Evolutionary conservation across 1,284 basidiomycete species (phyloP).

Genomic region (Leccinum cinnamomeum): DNA sequence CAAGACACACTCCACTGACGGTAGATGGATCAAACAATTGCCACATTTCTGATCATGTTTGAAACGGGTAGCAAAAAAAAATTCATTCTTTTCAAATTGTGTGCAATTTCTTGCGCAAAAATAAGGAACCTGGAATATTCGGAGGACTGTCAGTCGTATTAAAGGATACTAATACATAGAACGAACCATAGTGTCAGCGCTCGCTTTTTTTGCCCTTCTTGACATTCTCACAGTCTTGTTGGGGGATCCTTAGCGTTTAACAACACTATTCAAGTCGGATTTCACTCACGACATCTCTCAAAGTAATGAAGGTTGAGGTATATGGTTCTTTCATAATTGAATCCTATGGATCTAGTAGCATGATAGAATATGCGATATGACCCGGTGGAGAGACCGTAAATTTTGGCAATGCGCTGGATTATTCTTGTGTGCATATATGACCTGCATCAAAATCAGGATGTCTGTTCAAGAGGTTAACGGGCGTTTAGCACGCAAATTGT

Average conservation of each 20-base stretch:
- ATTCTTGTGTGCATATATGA: conserved; percentile 3
- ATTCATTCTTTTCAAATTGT: not conserved
- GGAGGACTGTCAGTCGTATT: not conserved
- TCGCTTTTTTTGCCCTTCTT: conserved; percentile 44
- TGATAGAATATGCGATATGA: too few relatives aligned
- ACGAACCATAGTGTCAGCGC: conserved; percentile 79
- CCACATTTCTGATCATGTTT: too few relatives aligned
- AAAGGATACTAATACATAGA: not conserved
- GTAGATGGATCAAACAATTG: too few relatives aligned
- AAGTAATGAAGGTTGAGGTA: too few relatives aligned
- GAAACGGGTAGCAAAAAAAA: too few relatives aligned
- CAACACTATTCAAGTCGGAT: conserved; percentile 16
- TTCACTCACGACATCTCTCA: conserved; percentile 29
- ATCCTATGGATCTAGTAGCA: too few relatives aligned
- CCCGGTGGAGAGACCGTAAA: too few relatives aligned
- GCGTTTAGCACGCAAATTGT: not conserved
- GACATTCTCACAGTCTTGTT: conserved; percentile 68
- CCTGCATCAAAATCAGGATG: conserved; percentile 29
- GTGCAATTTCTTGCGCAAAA: not conserved
- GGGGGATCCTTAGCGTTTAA: not conserved
- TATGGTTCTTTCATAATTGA: too few relatives aligned
- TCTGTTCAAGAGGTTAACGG: conserved; percentile 30
- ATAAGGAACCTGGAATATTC: not conserved
- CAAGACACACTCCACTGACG: too few relatives aligned
- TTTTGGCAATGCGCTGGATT: too few relatives aligned